These are phyloP conservation scores for Styphnolobium japonicum DNA, from an alignment of 306 rosid genomes.

Conservation along the genomic window DNA sequence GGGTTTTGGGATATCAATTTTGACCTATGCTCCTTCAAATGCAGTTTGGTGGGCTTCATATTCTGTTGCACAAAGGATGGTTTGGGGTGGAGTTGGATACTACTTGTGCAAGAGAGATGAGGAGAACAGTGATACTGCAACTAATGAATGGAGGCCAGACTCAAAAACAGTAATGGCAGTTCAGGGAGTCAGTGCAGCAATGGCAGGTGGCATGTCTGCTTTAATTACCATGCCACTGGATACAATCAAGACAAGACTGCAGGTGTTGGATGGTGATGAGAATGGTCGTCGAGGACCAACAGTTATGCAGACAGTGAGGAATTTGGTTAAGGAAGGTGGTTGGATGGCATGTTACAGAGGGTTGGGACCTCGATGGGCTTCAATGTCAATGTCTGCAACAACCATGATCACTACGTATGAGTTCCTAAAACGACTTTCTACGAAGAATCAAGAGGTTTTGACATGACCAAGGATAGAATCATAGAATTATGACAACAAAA, in stretches of 20 bases:
- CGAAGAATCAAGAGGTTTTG: constrained; percentile 60
- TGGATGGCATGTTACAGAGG: constrained; percentile 83
- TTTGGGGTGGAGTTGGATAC: constrained; percentile 63
- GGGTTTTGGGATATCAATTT: constrained; percentile 77
- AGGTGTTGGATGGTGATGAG: constrained; percentile 72
- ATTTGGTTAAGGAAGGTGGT: constrained; percentile 71
- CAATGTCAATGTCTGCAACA: constrained; percentile 76
- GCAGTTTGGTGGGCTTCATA: constrained; percentile 92
- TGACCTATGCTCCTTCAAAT: constrained; percentile 77
- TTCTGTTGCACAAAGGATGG: constrained; percentile 56
- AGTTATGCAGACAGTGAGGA: constrained; percentile 58
- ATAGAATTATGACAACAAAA: background rate
- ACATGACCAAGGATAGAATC: constrained; percentile 12
- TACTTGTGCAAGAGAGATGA: constrained; percentile 40
- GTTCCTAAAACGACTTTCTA: constrained; percentile 71
- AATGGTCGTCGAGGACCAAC: constrained; percentile 69
- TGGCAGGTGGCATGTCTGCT: constrained; percentile 81
- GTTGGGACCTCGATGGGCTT: constrained; percentile 74
- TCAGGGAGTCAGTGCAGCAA: constrained; percentile 81
- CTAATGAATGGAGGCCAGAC: constrained; percentile 38
- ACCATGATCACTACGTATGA: constrained; percentile 84
- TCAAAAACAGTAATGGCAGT: constrained; percentile 57
- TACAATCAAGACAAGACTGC: constrained; percentile 73
- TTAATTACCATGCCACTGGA: constrained; percentile 75
- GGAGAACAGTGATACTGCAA: constrained; percentile 23